A percentile compares a stretch with the other conserved stretches of the same genome.
These are phyloP conservation scores for Candida nanaspora DNA, from an alignment of 805 yeast genomes.

Conservation along the genomic window DNA sequence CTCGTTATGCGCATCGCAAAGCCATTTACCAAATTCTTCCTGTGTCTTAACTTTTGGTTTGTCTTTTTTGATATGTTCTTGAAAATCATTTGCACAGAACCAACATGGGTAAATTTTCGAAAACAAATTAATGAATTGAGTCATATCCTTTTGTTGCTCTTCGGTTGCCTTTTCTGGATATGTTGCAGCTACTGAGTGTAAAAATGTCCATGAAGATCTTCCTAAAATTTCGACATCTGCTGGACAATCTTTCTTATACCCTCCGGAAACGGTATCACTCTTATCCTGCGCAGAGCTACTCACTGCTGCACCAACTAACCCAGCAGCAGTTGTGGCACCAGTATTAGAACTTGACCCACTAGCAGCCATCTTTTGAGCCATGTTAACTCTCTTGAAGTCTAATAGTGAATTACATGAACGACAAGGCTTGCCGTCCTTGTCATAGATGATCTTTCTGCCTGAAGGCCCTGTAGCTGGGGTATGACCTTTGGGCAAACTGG, in stretches of 20 bases:
- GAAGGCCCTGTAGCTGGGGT: constrained; percentile 44
- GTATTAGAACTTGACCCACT: constrained; percentile 14
- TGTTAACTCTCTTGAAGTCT: constrained; percentile 50
- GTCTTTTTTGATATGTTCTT: constrained; percentile 43
- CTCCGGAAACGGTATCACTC: constrained; percentile 16
- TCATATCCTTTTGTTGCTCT: constrained; percentile 64
- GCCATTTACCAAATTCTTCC: constrained; percentile 82
- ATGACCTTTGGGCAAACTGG: constrained; percentile 5
- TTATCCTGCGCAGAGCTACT: background rate
- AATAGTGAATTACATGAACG: constrained; percentile 79
- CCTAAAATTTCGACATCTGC: constrained; percentile 84
- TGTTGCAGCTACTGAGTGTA: constrained; percentile 85
- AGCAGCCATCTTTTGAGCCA: constrained; percentile 9
- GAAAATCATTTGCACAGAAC: constrained; percentile 86
- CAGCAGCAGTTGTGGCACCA: constrained; percentile 10
- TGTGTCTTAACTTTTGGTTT: constrained; percentile 57
- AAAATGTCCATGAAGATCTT: constrained; percentile 82
- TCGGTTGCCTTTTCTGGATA: constrained; percentile 67
- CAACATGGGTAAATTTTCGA: constrained; percentile 87
- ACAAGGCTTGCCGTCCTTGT: constrained; percentile 92
- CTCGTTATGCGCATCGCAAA: constrained; percentile 90
- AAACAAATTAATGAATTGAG: constrained; percentile 59
- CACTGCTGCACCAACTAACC: no score
- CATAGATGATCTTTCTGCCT: constrained; percentile 69
- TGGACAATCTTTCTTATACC: constrained; percentile 54